Percentiles rank a stretch among this genome's conserved stretches.
Conservation (phyloP, 2,329 filamentous ascomycete species). For the Proliferodiscus dingleyae region DNA sequence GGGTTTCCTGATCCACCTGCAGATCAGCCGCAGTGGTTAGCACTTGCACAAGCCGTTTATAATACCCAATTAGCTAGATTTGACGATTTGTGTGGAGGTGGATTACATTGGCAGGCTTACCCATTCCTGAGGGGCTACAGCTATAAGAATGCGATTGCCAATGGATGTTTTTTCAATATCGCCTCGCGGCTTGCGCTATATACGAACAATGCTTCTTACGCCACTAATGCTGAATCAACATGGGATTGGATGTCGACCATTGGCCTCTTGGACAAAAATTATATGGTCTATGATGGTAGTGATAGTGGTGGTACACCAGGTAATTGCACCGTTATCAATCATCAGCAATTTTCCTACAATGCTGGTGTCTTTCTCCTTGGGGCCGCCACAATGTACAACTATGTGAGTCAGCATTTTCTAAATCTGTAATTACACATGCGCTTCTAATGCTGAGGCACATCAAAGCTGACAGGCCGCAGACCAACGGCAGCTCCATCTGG, state of each 20-base stretch:
- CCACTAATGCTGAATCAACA: slow-evolving; percentile 64
- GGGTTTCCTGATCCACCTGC: slow-evolving; percentile 52
- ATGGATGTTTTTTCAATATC: slow-evolving; percentile 56
- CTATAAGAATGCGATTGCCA: slow-evolving; percentile 65
- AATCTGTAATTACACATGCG: not conserved
- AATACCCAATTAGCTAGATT: slow-evolving; percentile 64
- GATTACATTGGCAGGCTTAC: slow-evolving; percentile 79
- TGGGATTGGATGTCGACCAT: slow-evolving; percentile 63
- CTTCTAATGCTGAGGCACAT: not conserved
- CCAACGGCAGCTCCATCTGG: slow-evolving; percentile 32
- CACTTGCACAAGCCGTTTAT: slow-evolving; percentile 72
- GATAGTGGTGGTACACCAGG: slow-evolving; percentile 45
- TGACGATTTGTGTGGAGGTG: slow-evolving; percentile 57
- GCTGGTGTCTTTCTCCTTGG: slow-evolving; percentile 60
- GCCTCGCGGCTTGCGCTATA: slow-evolving; percentile 66
- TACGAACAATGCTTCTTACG: slow-evolving; percentile 72
- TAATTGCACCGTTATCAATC: slow-evolving; percentile 53
- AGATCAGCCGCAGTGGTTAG: slow-evolving; percentile 58
- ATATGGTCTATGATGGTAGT: slow-evolving; percentile 37
- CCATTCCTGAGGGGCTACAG: slow-evolving; percentile 74
- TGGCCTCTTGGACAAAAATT: slow-evolving; percentile 53
- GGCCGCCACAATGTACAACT: slow-evolving; percentile 34
- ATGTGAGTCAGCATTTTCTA: not conserved
- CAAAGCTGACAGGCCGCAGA: slow-evolving; percentile 34
- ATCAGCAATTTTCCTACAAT: slow-evolving; percentile 65